Evolutionary conservation across 495 filamentous ascomycete genomes (phyloP), one percentile per base, ranked within the genome.

Genomic region (Lasiosphaeria ovina): DNA sequence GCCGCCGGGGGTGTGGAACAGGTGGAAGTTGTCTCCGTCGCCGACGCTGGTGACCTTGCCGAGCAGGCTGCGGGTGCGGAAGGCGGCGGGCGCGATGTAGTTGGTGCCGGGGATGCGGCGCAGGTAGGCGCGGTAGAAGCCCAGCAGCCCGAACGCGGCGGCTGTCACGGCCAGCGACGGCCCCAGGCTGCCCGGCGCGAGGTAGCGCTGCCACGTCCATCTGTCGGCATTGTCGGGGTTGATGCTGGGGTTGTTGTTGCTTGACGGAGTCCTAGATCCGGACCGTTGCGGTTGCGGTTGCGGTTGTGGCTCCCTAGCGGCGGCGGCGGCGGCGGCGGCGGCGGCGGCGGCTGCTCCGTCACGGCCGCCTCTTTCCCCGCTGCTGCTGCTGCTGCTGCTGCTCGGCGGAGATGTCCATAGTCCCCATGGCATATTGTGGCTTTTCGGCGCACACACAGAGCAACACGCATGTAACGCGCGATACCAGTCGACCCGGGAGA

Each of bases 1-100:
- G 11, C 94, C 94, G 11, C 95, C 94, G 0, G 94, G 94, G 0
- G 92, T 97, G 73, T 98, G 94, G 71, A 88, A 98, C 8, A 98
- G 72, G 54, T 92, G 85, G 71, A 98, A 97, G 62, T 92, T 92
- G 69, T 98, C 94, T 0, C 91, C 95, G 78, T 98, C 94, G 52
- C 95, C 95, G 32, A 98, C 94, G 62, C 89, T 92, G 34, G 94
- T 97, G 3, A 97, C 94, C 57, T 78, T 81, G 7, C 94, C 94
- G 64, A 93, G 87, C 53, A 98, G 64, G 55, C 83, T 90, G 60
- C 91, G 81, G 54, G 76, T 83, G 17, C 90, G 86, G 66, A 91
- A 89, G 67, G 82, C 83, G 8, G 70, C 76, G 3, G 89, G 84
- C 57, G 82, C 81, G 66, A 98, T 92, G 63, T 89, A 78, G 6